Base-by-base conservation (phyloP, 1,284 basidiomycete genomes). In the Exsudoporus floridanus region DNA sequence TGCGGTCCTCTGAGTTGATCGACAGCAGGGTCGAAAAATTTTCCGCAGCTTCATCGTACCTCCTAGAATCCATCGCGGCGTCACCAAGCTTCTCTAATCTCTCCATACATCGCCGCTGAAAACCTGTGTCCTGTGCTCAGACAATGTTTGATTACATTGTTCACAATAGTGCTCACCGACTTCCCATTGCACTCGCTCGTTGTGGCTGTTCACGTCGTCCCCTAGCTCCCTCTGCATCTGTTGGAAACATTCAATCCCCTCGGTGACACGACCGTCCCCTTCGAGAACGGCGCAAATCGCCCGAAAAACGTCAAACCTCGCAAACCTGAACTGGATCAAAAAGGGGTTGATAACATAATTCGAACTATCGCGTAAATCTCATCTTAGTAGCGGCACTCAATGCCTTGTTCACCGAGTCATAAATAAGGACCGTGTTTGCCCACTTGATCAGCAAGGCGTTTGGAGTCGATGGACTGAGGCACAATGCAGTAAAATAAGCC, bases 231-330 rank as follows among this genome's bases (percentile, higher is more conserved):
- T 47, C 31, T n/a, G 28, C 37, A 49, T 41, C 21, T 35, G 35
- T 28, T 8, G 27, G 31, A 55, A 52, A 37, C 23, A 43, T 12
- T 27, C 12, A 1, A 39, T 23, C 9, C 43, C 56, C 19, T 57
- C 18, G 21, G 2, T 28, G 16, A 59, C 19, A 18, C 39, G 52
- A 23, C 18, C 52, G 1, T 33, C 28, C 16, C 2, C 9, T 25
- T 35, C 38, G 1, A 58, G 41, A 18, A 27, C 21, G 10, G 58
- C 57, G 1, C 56, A 59, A 1, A 57, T 46, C 10, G 7, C 31
- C 3, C 12, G 45, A n/a, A 36, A 33, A 8, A 42, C 3, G 23
- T 18, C 6, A 13, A 59, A 34, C 7, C 18, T 18, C 3, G 55
- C 34, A 49, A 55, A 6, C 21, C 30, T 41, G 27, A 55, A 59